Evolutionary conservation across 106 monocot genomes (phyloP).

Genomic region (Hemerocallis citrina): DNA sequence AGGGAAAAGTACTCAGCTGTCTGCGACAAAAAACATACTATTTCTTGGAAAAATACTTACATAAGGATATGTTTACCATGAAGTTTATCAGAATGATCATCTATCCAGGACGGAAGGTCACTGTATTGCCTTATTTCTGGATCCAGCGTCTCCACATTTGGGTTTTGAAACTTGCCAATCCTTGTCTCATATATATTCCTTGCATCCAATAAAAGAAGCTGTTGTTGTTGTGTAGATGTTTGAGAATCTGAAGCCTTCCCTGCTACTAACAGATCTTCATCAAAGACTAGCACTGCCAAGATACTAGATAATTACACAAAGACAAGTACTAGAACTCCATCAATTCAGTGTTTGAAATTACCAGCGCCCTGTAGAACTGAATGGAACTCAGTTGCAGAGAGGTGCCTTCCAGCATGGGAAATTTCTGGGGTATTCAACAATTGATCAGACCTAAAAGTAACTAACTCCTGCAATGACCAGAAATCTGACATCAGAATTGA

Average conservation of each 20-base stretch:
- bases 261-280: slow-evolving; percentile 6
- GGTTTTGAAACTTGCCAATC: slow-evolving; percentile 77
- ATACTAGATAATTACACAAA: background rate
- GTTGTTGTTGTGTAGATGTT: slow-evolving; percentile 14
- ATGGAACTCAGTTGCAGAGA: slow-evolving; percentile 83
- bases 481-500: too few species aligned
- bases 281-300: slow-evolving; percentile 1
- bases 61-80: slow-evolving; percentile 71
- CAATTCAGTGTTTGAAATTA: slow-evolving; percentile 2
- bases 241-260: slow-evolving; percentile 27
- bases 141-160: slow-evolving; percentile 72
- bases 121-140: slow-evolving; percentile 93
- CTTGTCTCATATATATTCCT: slow-evolving; percentile 95
- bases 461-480: slow-evolving; percentile 56
- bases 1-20: background rate
- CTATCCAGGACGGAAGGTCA: slow-evolving; percentile 90
- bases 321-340: background rate
- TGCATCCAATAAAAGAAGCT: slow-evolving; percentile 72
- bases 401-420: slow-evolving; percentile 73
- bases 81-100: slow-evolving; percentile 57
- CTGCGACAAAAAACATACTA: background rate
- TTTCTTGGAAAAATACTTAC: slow-evolving; percentile 28
- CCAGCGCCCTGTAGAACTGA: slow-evolving; percentile 53
- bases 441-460: slow-evolving; percentile 70
- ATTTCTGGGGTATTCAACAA: slow-evolving; percentile 48